These are phyloP conservation scores for Microdochium paspali DNA, from an alignment of 2,329 filamentous ascomycete genomes.

Conservation along the genomic window DNA sequence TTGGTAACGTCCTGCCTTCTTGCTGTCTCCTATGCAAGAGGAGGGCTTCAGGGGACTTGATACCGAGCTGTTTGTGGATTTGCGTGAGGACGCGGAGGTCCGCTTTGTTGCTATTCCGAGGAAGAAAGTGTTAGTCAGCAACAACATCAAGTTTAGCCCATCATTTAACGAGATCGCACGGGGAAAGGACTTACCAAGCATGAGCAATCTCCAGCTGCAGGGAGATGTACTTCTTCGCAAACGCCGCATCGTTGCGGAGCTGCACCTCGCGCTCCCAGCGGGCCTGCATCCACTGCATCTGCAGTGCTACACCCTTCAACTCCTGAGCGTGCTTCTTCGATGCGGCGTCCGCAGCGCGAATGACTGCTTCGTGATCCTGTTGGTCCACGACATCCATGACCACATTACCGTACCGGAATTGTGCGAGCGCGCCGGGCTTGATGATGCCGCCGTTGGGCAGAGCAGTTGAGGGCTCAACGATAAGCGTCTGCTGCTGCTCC, in stretches of 20 bases:
- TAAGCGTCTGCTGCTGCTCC: constrained; percentile 3
- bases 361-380: constrained; percentile 33
- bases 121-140: constrained; percentile 13
- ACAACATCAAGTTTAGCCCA: not conserved
- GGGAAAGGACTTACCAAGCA: constrained; percentile 65
- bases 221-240: constrained; percentile 76
- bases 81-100: constrained; percentile 78
- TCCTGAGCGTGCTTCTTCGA: constrained; percentile 66
- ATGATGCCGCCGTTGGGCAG: constrained; percentile 8
- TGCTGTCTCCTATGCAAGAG: constrained; percentile 4
- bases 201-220: constrained; percentile 75
- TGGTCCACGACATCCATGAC: constrained; percentile 38
- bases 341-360: constrained; percentile 48
- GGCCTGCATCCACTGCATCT: constrained; percentile 85
- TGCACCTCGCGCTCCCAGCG: constrained; percentile 71
- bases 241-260: constrained; percentile 72
- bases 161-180: not conserved
- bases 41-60: constrained; percentile 21
- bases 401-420: constrained; percentile 30
- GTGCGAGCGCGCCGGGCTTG: constrained; percentile 13
- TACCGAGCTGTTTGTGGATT: constrained; percentile 57
- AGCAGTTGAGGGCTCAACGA: constrained; percentile 10
- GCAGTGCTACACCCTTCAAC: constrained; percentile 72
- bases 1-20: not conserved
- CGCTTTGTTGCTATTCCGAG: constrained; percentile 71